Evolutionary conservation across 257 asterid genomes (phyloP).

Genomic region (Apocynum venetum): DNA sequence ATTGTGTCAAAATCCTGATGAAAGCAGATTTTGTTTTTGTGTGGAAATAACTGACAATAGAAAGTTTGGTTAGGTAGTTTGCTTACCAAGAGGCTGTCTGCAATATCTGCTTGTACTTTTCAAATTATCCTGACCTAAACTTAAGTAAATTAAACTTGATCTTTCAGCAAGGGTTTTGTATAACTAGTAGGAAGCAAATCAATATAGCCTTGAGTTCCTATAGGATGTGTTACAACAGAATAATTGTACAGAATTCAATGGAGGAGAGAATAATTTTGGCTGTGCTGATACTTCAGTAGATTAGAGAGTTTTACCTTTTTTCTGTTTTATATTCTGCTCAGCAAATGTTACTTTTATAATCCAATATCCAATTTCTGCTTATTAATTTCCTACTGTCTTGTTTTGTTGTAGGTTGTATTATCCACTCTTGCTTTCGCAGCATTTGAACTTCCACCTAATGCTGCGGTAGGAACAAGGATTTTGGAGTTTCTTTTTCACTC

Average conservation of each 20-base stretch:
- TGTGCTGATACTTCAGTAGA: neutral
- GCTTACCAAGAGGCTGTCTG: neutral
- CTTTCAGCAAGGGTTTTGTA: neutral
- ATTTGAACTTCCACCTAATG: constrained; percentile 97
- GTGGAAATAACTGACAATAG: neutral
- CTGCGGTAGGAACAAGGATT: constrained; percentile 84
- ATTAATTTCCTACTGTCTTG: constrained; percentile 18
- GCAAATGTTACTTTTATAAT: neutral
- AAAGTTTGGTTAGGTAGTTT: neutral
- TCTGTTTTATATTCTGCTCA: neutral
- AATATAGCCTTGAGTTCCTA: neutral
- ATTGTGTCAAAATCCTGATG: neutral
- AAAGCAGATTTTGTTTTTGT: neutral
- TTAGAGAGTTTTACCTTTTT: neutral
- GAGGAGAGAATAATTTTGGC: neutral
- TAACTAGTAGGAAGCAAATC: neutral
- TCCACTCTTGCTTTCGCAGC: constrained; percentile 95
- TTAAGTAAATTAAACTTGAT: neutral
- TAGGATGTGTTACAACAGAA: neutral
- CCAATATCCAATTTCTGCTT: constrained; percentile 14
- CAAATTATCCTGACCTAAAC: too few species aligned
- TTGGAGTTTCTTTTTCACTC: constrained; percentile 92
- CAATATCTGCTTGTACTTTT: neutral
- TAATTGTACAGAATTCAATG: neutral
- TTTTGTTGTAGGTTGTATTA: constrained; percentile 67